Conservation (phyloP, 2,329 filamentous ascomycete genomes). For the Neopestalotiopsis clavispora region DNA sequence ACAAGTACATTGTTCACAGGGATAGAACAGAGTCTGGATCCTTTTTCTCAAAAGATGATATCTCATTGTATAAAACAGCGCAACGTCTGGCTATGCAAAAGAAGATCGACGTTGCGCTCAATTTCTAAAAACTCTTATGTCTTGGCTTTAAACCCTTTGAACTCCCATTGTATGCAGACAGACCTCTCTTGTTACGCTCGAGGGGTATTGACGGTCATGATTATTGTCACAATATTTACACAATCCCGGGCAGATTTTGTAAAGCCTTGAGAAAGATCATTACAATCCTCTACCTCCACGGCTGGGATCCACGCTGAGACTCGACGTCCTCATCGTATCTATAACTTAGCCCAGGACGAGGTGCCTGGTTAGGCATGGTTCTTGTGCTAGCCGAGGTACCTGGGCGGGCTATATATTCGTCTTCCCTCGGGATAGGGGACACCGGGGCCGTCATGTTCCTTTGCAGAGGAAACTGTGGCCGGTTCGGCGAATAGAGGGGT, state of each 20-base stretch:
- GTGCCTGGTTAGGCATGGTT: conserved; percentile 23
- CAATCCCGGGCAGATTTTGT: background rate
- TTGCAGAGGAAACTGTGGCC: conserved; percentile 42
- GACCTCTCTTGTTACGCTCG: too few relatives aligned
- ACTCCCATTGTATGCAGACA: background rate
- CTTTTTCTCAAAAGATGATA: background rate
- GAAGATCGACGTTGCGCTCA: background rate
- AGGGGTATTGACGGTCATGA: background rate
- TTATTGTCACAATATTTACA: conserved; percentile 3
- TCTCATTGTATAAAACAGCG: background rate
- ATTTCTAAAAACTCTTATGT: background rate
- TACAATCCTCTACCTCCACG: conserved; percentile 16
- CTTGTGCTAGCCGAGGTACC: conserved; percentile 33
- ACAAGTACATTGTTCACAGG: too few relatives aligned
- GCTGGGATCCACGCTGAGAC: conserved; percentile 31
- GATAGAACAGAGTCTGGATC: background rate
- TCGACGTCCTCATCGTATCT: conserved; percentile 40
- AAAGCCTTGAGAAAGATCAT: background rate
- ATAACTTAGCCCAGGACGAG: conserved; percentile 35
- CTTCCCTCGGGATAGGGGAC: conserved; percentile 33
- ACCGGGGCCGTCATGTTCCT: conserved; percentile 52
- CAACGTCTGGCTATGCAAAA: background rate
- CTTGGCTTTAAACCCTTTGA: background rate
- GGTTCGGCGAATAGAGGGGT: conserved; percentile 37
- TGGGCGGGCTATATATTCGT: conserved; percentile 34